Evolutionary conservation across 306 rosid genomes (phyloP).

Genomic region (Senna tora): DNA sequence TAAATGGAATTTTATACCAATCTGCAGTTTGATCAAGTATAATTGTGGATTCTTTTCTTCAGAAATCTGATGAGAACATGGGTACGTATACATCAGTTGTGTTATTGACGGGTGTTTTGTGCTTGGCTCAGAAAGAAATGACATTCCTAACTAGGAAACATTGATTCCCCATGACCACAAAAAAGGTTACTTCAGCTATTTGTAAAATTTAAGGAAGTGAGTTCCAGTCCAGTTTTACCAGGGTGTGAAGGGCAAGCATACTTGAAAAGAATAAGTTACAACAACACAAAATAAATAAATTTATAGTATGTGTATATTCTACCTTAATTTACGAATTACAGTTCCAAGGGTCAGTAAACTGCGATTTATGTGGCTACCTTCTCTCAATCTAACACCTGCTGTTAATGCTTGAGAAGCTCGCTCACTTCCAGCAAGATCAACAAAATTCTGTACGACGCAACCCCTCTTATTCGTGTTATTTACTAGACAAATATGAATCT

Average conservation of each 20-base stretch:
- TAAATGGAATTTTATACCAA: not conserved
- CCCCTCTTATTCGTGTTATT: constrained; percentile 21
- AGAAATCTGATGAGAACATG: constrained; percentile 9
- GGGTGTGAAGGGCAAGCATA: not conserved
- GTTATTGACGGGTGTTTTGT: constrained; percentile 10
- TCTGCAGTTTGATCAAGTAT: constrained; percentile 4
- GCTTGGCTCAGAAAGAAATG: constrained; percentile 23
- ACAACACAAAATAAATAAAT: not conserved
- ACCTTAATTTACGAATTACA: constrained; percentile 92
- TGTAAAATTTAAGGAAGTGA: not conserved
- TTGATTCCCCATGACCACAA: not conserved
- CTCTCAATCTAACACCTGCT: constrained; percentile 82
- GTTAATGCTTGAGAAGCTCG: constrained; percentile 85
- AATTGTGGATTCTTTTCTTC: not conserved
- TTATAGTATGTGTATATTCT: not conserved
- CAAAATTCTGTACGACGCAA: constrained; percentile 70
- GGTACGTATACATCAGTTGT: not conserved
- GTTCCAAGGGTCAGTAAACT: constrained; percentile 90
- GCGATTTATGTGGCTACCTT: constrained; percentile 93
- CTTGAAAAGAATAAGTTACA: constrained; percentile 5
- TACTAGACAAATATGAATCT: not conserved
- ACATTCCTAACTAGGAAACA: constrained; percentile 16
- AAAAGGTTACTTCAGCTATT: constrained; percentile 25
- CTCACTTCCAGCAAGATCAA: constrained; percentile 94
- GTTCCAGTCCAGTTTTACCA: not conserved